Evolutionary conservation across 805 yeast species (phyloP).

Genomic region (Groenewaldozyma tartarivorans): DNA sequence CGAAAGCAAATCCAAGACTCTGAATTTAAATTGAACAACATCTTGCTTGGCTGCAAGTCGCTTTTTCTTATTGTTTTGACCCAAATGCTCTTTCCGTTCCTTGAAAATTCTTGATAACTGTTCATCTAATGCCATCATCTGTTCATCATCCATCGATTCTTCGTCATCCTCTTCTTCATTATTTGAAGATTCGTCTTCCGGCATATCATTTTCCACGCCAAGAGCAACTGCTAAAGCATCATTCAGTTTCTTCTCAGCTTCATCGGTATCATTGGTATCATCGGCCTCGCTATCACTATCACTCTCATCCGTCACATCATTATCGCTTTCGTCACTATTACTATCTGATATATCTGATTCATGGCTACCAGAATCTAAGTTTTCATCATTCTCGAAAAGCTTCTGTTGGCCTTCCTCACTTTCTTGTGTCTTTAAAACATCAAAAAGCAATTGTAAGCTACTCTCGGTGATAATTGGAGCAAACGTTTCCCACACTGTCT

Average conservation of each 20-base stretch:
- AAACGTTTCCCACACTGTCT: conserved; percentile 49
- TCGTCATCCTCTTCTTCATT: conserved; percentile 39
- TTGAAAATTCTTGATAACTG: conserved; percentile 76
- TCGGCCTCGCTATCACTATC: conserved; percentile 31
- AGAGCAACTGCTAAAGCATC: conserved; percentile 25
- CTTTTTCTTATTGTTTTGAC: conserved; percentile 40
- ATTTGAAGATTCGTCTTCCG: conserved; percentile 2
- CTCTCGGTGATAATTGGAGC: conserved; percentile 34
- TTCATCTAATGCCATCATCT: conserved; percentile 88
- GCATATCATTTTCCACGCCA: conserved; percentile 1
- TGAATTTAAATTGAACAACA: conserved; percentile 66
- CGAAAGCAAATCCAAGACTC: conserved; percentile 72
- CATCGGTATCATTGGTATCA: conserved; percentile 25
- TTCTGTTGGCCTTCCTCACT: conserved; percentile 71
- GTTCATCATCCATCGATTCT: conserved; percentile 90
- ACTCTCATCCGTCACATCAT: conserved; percentile 26
- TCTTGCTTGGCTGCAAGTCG: conserved; percentile 72
- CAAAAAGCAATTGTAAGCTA: conserved; percentile 43
- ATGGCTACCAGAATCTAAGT: conserved; percentile 27
- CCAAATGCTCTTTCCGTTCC: conserved; percentile 62
- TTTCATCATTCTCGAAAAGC: conserved; percentile 43
- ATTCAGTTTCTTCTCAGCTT: conserved; percentile 30
- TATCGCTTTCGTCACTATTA: conserved; percentile 30
- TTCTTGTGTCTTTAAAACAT: conserved; percentile 57
- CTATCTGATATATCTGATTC: conserved; percentile 31